Base-by-base conservation (phyloP, 805 yeast genomes). In the Saturnispora kantuleensis region DNA sequence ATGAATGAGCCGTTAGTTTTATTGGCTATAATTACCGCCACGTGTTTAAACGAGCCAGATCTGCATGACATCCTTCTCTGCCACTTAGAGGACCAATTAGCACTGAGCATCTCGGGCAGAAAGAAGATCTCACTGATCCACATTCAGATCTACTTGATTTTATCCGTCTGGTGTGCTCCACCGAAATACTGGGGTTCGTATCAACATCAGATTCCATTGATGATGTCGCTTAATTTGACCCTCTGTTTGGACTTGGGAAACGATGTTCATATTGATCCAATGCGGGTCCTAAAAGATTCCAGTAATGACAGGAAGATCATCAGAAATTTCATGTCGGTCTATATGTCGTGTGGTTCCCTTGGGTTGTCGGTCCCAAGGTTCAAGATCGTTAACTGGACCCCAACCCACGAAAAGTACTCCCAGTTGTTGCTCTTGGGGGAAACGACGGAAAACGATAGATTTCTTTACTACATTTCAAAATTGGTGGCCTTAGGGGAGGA, bases 161-260 rank as follows among this genome's bases (percentile, higher is more conserved):
- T 74, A 10, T 71, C 77, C 5, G 52, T 71, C 6, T 75, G 81
- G 81, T 69, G 72, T 41, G 62, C 74, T 3, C 79, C 79, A 1
- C 76, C 79, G 6, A 62, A 66, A 31, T 67, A 65, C 50, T 66
- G 73, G 63, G 77, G 77, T 10, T 71, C 76, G 17, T 75, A 68
- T 56, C 73, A 70, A 47, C 75, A 71, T 53, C 79, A 73, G 52
- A 63, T 75, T 57, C 68, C 70, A 50, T 54, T 73, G 21, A 52
- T 75, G 50, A 65, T 67, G 38, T 74, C 74, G 2, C 60, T 67
- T 42, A 66, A 65, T 49, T 52, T 75, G 30, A 63, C 73, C 3
- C 52, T 75, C 30, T 74, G 79, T 52, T 61, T 74, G n/a, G 78
- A 73, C 47, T 55, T 72, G 32, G 74, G 74, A 45, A 56, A 59